Conservation (phyloP, 1,139 yeast genomes). For the Taphrina communis region DNA sequence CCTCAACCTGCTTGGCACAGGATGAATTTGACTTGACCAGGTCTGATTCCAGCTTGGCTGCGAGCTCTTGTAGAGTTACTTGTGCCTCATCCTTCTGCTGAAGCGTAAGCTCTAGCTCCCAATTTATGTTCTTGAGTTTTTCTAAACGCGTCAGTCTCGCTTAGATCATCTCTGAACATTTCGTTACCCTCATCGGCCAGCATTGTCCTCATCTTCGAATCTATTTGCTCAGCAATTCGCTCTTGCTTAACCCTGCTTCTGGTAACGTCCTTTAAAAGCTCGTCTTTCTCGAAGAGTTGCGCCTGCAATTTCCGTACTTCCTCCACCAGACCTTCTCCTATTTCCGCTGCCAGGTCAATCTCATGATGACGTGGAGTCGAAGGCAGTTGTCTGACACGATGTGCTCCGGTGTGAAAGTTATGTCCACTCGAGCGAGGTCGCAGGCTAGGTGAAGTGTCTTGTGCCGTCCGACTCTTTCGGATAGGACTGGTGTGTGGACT, state of each 20-base stretch:
- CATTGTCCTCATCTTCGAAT: conserved; percentile 51
- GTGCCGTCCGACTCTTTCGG: not conserved
- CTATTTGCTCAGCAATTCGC: conserved; percentile 53
- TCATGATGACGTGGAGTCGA: conserved; percentile 54
- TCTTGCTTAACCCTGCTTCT: conserved; percentile 57
- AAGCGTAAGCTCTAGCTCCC: conserved; percentile 74
- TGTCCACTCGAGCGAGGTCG: conserved; percentile 10
- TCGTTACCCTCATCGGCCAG: conserved; percentile 53
- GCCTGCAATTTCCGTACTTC: conserved; percentile 81
- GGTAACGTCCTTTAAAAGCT: conserved; percentile 55
- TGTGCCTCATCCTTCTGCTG: conserved; percentile 57
- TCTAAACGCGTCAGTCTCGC: conserved; percentile 48
- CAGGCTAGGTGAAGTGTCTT: conserved; percentile 8
- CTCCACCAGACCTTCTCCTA: conserved; percentile 75
- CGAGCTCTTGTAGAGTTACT: conserved; percentile 44
- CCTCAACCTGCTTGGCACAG: conserved; percentile 18
- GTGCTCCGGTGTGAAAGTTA: not conserved
- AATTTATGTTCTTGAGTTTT: conserved; percentile 68
- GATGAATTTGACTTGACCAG: conserved; percentile 2
- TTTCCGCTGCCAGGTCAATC: conserved; percentile 78
- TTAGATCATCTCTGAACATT: not conserved
- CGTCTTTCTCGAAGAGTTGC: conserved; percentile 55
- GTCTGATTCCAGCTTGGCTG: conserved; percentile 6
- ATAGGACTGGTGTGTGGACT: conserved; percentile 1
- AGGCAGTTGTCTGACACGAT: not conserved